These are phyloP conservation scores for Trichophyton equinum DNA, from an alignment of 2,329 filamentous ascomycete genomes.

Conservation along the genomic window DNA sequence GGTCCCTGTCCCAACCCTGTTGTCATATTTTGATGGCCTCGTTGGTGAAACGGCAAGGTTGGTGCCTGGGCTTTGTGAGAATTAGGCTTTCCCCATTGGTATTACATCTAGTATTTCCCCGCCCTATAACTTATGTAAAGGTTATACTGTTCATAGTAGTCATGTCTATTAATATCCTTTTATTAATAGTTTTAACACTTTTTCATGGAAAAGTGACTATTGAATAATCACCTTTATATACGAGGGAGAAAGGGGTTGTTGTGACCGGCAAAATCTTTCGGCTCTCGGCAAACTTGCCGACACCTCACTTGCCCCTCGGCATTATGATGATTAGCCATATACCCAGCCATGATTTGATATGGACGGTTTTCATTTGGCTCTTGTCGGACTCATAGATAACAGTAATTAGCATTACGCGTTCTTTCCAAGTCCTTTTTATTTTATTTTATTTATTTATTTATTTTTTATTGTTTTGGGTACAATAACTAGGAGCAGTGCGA, in stretches of 20 bases:
- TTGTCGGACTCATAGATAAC: too few relatives aligned
- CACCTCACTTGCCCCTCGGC: background rate
- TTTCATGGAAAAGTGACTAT: too few relatives aligned
- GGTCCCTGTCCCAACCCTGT: slow-evolving; percentile 51
- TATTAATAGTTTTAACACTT: too few relatives aligned
- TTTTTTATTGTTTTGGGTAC: too few relatives aligned
- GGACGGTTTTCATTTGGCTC: background rate
- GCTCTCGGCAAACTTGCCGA: background rate
- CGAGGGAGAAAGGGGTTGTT: background rate
- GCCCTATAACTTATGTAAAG: too few relatives aligned
- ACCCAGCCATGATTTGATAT: background rate
- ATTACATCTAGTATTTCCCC: background rate
- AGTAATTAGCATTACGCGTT: too few relatives aligned
- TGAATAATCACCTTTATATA: too few relatives aligned
- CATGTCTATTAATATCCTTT: too few relatives aligned
- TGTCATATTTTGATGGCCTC: slow-evolving; percentile 60
- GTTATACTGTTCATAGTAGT: too few relatives aligned
- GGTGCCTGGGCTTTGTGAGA: slow-evolving; percentile 29
- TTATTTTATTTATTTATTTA: too few relatives aligned
- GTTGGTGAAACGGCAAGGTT: slow-evolving; percentile 42
- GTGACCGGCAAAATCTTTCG: background rate
- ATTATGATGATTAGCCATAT: background rate
- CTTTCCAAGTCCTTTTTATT: too few relatives aligned
- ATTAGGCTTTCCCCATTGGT: background rate
- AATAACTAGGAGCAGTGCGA: too few relatives aligned